These are phyloP conservation scores for Hypseocharis bilobata DNA, from an alignment of 441 rosid genomes.

Conservation along the genomic window DNA sequence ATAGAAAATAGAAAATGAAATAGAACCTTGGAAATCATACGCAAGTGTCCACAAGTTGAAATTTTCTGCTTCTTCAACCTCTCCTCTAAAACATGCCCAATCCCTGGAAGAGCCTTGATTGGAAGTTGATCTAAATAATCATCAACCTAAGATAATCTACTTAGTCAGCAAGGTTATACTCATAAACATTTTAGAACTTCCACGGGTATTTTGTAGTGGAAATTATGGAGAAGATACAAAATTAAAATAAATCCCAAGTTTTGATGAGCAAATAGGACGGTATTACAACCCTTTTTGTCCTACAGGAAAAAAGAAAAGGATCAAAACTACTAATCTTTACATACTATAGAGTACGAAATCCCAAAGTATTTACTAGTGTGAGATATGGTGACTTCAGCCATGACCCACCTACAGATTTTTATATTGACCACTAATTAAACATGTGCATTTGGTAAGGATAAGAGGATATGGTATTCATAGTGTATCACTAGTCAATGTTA, in stretches of 20 bases:
- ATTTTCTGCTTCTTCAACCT: conserved; percentile 58
- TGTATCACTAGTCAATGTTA: background rate
- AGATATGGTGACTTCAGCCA: too few species aligned
- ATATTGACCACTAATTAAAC: too few species aligned
- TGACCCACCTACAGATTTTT: too few species aligned
- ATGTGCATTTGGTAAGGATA: too few species aligned
- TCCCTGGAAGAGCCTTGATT: conserved; percentile 72
- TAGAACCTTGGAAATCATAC: conserved; percentile 63
- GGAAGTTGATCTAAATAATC: conserved; percentile 62
- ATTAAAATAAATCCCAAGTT: background rate
- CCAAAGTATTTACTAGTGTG: too few species aligned
- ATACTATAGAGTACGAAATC: too few species aligned
- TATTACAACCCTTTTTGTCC: too few species aligned
- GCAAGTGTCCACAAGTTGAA: conserved; percentile 71
- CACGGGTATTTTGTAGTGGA: background rate
- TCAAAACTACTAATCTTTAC: too few species aligned
- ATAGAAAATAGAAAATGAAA: conserved; percentile 5
- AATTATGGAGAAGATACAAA: background rate
- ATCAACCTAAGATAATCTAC: conserved; percentile 46
- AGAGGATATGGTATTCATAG: background rate
- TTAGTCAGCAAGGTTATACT: conserved; percentile 17
- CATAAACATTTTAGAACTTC: background rate
- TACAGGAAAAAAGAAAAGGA: background rate
- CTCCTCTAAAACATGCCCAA: conserved; percentile 72
- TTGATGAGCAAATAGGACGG: background rate